Conservation (phyloP, 306 rosid species). For the Dryas drummondii region DNA sequence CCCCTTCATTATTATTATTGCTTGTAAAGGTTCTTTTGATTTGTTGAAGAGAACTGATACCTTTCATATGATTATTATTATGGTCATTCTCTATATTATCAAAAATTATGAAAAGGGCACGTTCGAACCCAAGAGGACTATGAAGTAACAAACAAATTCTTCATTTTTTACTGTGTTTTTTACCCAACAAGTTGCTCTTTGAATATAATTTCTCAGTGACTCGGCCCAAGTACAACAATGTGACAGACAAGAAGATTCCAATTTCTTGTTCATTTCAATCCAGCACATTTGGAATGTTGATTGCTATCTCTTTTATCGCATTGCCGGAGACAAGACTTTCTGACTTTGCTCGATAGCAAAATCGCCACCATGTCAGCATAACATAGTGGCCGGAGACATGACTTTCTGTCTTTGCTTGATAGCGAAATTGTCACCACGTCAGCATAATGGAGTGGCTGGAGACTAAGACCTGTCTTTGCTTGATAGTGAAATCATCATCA, state of each 20-base stretch:
- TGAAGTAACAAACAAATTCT: too few species aligned
- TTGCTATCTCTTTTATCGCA: neutral
- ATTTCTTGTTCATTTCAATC: neutral
- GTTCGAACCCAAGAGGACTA: too few species aligned
- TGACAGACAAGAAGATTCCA: neutral
- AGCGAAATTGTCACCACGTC: too few species aligned
- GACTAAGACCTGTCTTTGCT: neutral
- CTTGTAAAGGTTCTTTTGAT: neutral
- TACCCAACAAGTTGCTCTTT: neutral
- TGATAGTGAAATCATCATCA: neutral
- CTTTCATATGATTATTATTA: neutral
- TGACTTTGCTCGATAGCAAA: neutral
- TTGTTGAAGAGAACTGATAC: neutral
- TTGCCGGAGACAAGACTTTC: neutral
- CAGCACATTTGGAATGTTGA: neutral
- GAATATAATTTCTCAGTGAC: neutral
- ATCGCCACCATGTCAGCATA: too few species aligned
- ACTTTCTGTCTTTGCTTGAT: neutral
- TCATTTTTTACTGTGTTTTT: too few species aligned
- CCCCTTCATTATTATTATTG: constrained; percentile 29
- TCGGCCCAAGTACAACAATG: neutral
- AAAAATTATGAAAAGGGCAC: too few species aligned
- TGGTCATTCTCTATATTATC: neutral
- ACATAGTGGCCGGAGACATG: too few species aligned
- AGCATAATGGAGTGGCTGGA: neutral